phyloP scores from a whole-genome alignment of 208 protist species.

The Novymonas esmeraldas region DNA sequence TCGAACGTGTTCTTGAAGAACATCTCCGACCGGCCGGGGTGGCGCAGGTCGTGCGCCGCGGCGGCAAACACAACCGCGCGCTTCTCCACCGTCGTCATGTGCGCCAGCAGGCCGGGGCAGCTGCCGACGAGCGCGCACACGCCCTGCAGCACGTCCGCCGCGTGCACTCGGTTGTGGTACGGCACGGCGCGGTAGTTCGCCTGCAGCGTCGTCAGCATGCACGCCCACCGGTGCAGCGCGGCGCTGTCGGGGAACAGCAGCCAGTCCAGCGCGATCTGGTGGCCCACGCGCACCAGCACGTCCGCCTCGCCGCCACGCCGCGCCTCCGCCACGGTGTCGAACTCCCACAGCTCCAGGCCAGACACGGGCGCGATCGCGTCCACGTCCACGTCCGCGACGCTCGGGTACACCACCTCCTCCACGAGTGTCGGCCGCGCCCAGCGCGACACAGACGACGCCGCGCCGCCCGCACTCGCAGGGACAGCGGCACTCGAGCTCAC shows the following conservation, averaged over 20 bases:
- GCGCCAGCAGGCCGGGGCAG: constrained; percentile 36
- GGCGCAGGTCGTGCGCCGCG: constrained; percentile 72
- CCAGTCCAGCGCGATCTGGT: constrained; percentile 51
- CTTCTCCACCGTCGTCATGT: constrained; percentile 66
- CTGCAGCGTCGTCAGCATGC: constrained; percentile 49
- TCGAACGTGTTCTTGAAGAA: constrained; percentile 68
- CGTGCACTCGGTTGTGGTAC: constrained; percentile 82
- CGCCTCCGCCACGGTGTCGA: constrained; percentile 26
- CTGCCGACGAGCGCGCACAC: constrained; percentile 47
- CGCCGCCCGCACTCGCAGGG: not conserved
- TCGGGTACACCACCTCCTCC: constrained; percentile 3
- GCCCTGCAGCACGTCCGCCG: constrained; percentile 77
- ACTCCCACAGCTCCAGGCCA: constrained; percentile 26
- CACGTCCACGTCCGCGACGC: not conserved
- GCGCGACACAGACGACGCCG: not conserved
- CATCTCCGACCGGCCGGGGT: constrained; percentile 61
- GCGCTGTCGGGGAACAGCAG: constrained; percentile 43
- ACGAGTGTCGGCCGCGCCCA: constrained; percentile 20
- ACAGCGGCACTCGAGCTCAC: not conserved
- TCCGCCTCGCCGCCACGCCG: constrained; percentile 15
- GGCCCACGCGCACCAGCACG: constrained; percentile 50
- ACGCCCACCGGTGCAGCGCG: constrained; percentile 39
- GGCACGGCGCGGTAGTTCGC: constrained; percentile 76
- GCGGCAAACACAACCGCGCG: constrained; percentile 67
- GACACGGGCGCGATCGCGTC: constrained; percentile 15